Conservation (phyloP, 306 rosid species). For the Sicyos edulis region DNA sequence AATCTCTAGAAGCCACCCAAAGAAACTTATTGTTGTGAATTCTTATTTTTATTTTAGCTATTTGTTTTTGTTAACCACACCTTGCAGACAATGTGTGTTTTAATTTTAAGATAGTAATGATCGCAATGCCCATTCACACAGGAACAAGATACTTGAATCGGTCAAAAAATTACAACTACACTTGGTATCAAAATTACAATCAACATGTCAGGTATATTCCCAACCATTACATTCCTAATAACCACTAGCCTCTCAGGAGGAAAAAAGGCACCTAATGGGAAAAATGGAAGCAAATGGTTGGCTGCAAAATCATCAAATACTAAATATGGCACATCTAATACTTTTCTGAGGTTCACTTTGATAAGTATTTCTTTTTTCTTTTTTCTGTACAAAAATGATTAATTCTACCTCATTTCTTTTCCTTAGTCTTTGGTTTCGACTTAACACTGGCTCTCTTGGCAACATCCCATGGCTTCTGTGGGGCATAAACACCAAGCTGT, state of each 20-base stretch:
- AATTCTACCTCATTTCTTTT: slow-evolving; percentile 38
- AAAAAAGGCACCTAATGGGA: not conserved
- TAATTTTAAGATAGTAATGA: no score
- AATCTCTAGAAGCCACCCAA: no score
- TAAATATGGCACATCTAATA: slow-evolving; percentile 25
- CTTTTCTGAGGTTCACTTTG: slow-evolving; percentile 12
- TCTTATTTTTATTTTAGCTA: no score
- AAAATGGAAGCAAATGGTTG: not conserved
- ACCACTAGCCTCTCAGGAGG: slow-evolving; percentile 14
- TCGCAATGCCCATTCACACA: no score
- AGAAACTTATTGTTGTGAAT: no score
- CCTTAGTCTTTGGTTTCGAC: slow-evolving; percentile 41
- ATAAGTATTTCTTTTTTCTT: slow-evolving; percentile 13
- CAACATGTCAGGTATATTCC: not conserved
- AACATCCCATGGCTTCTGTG: slow-evolving; percentile 97
- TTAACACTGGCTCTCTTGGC: slow-evolving; percentile 89
- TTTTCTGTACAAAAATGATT: slow-evolving; percentile 41
- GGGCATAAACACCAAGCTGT: slow-evolving; percentile 66
- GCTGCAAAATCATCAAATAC: slow-evolving; percentile 13
- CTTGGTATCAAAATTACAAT: slow-evolving; percentile 12
- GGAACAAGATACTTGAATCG: no score
- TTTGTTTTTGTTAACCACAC: no score
- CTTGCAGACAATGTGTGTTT: no score
- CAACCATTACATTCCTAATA: slow-evolving; percentile 8
- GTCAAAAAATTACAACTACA: not conserved